Conservation (phyloP, 2,329 filamentous ascomycete genomes). For the Aspergillus versicolor region DNA sequence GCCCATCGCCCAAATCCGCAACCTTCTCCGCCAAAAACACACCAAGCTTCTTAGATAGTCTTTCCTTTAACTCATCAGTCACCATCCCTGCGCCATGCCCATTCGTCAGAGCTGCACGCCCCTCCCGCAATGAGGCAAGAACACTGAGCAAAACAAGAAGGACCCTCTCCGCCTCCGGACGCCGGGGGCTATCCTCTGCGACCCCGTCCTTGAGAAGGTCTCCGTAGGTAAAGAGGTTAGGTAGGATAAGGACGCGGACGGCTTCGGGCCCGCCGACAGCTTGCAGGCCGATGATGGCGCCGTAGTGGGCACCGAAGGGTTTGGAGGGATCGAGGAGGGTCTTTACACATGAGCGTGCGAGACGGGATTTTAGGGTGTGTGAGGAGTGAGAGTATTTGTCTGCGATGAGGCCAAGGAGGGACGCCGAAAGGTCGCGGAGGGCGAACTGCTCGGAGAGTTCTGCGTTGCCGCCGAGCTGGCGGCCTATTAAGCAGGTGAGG, state of each 20-base stretch:
- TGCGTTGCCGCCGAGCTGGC: conserved; percentile 66
- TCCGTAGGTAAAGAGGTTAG: conserved; percentile 66
- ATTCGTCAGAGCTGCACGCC: conserved; percentile 41
- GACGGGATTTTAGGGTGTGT: conserved; percentile 77
- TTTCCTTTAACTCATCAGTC: conserved; percentile 38
- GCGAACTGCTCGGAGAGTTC: conserved; percentile 66
- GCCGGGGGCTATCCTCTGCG: conserved; percentile 50
- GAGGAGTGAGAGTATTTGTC: conserved; percentile 79
- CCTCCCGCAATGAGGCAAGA: conserved; percentile 54
- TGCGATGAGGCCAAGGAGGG: conserved; percentile 75
- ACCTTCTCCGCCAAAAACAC: conserved; percentile 43
- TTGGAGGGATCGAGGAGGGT: conserved; percentile 85
- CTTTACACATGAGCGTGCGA: conserved; percentile 91
- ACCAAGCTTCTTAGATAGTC: conserved; percentile 42
- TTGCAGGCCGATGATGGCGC: conserved; percentile 76
- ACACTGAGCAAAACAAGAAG: conserved; percentile 57
- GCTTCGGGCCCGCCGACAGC: conserved; percentile 71
- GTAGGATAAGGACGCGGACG: conserved; percentile 63
- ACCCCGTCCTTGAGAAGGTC: conserved; percentile 58
- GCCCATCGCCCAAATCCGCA: conserved; percentile 40
- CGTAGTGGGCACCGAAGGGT: conserved; percentile 81
- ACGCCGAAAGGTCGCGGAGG: conserved; percentile 80
- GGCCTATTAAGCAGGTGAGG: conserved; percentile 84
- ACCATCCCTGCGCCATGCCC: conserved; percentile 35
- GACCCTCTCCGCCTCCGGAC: conserved; percentile 61